Base-by-base conservation (phyloP, 1,139 yeast genomes). In the Blastobotrys niveus region DNA sequence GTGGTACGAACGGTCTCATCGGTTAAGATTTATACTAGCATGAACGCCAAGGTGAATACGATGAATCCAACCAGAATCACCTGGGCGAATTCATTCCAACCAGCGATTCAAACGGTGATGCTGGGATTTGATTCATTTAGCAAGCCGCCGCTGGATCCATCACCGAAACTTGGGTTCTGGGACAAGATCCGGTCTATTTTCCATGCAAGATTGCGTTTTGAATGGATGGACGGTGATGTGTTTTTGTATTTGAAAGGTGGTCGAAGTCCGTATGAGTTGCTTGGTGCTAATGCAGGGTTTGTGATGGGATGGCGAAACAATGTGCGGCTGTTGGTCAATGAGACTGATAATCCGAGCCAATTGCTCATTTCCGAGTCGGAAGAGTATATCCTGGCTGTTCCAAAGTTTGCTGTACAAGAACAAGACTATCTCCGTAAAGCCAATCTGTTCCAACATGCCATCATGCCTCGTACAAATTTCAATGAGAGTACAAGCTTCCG, bases 11-110 rank as follows among this genome's bases (percentile, higher is more conserved):
- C 96, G 0, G 68, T 89, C 38, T 76, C 94, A 0, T 72, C 93
- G 0, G 80, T 87, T 34, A 88, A 89, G 59, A 65, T 84, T 46
- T 86, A 70, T 57, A 75, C 88, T 0, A 80, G 80, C 47, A 60
- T 87, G 51, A 64, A 68, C 10, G 71, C 85, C 48, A 70, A 68
- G 14, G 71, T 84, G 34, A 70, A 72, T 46, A 75, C 94, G 0
- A 67, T 70, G 17, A 62, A 64, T 7, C 80, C 91, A 0, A 77
- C 93, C 0, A 68, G 85, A 30, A 78, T 86, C 34, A 78, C 86
- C 0, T 88, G 96, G 95, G 94, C 95, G 24, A 80, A 82, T 30
- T 82, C 88, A 0, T 82, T 81, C 57, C 87, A 81, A 55, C 89
- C 95, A 32, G 93, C 88, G 1, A 74, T 89, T 33, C 89, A 87